Percentiles rank a stretch among this genome's conserved stretches.
Evolutionary conservation across 306 rosid genomes (phyloP).

Genomic region (Argentina anserina): DNA sequence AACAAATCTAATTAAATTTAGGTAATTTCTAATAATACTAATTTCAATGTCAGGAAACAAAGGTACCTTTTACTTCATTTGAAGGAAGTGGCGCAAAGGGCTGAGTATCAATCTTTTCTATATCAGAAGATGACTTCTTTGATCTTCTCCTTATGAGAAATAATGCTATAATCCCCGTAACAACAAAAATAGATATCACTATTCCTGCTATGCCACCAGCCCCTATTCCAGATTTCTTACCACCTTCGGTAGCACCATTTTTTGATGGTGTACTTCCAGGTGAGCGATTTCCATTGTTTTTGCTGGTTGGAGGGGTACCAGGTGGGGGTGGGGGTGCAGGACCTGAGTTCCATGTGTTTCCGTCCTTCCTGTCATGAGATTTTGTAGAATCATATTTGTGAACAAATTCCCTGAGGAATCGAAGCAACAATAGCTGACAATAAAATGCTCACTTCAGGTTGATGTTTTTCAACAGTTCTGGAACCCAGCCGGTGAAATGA

Average conservation of each 20-base stretch:
- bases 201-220: constrained; percentile 93
- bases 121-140: constrained; percentile 55
- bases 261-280: constrained; percentile 49
- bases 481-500: constrained; percentile 87
- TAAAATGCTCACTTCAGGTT: constrained; percentile 63
- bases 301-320: constrained; percentile 67
- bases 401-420: constrained; percentile 16
- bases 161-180: constrained; percentile 72
- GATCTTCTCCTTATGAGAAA: constrained; percentile 72
- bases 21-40: constrained; percentile 15
- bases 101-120: constrained; percentile 64
- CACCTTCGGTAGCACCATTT: constrained; percentile 40
- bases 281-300: constrained; percentile 42
- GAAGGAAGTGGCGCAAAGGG: constrained; percentile 64
- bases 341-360: constrained; percentile 83
- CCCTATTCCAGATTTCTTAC: constrained; percentile 81
- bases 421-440: constrained; percentile 12
- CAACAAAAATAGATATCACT: constrained; percentile 71
- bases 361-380: constrained; percentile 56
- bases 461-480: constrained; percentile 64
- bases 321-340: constrained; percentile 99
- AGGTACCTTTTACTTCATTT: constrained; percentile 59
- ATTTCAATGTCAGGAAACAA: constrained; percentile 13
- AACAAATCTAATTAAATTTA: constrained; percentile 5
- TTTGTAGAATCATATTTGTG: constrained; percentile 24